Evolutionary conservation across 768 basidiomycete species (phyloP).

Genomic region (Tulasnella sp.): DNA sequence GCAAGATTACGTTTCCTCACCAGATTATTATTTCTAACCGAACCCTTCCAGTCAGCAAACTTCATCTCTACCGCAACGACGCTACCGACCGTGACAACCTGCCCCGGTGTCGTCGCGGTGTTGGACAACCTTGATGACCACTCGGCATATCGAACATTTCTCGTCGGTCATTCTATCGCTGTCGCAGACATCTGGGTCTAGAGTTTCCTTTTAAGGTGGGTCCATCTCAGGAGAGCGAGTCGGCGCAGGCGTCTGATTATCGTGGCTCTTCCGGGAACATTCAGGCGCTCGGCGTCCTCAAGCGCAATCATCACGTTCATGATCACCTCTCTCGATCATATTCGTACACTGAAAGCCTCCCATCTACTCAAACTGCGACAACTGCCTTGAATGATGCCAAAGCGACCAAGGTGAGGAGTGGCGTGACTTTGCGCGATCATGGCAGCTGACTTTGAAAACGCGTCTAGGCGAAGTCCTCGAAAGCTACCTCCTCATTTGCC

Average conservation of each 20-base stretch:
- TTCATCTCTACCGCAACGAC: slow-evolving; percentile 59
- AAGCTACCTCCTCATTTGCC: slow-evolving; percentile 81
- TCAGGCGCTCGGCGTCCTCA: slow-evolving; percentile 72
- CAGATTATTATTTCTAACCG: background rate
- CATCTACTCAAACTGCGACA: slow-evolving; percentile 59
- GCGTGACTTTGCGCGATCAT: background rate
- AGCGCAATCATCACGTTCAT: slow-evolving; percentile 77
- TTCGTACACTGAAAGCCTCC: slow-evolving; percentile 65
- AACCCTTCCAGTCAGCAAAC: slow-evolving; percentile 40
- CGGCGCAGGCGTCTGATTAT: background rate
- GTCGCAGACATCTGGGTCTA: slow-evolving; percentile 84
- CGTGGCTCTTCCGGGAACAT: slow-evolving; percentile 43
- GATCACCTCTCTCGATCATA: slow-evolving; percentile 82
- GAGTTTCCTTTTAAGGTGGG: slow-evolving; percentile 73
- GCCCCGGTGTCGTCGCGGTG: slow-evolving; percentile 57
- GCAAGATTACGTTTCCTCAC: background rate
- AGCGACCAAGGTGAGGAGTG: slow-evolving; percentile 55
- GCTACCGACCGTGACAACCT: slow-evolving; percentile 46
- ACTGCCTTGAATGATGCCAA: slow-evolving; percentile 59
- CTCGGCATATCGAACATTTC: slow-evolving; percentile 80
- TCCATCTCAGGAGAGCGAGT: background rate
- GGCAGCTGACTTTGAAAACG: background rate
- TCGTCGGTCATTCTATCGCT: slow-evolving; percentile 65
- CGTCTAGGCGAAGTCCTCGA: slow-evolving; percentile 44
- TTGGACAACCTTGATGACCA: slow-evolving; percentile 83